Conservation (phyloP, 2,329 filamentous ascomycete genomes). For the Colletotrichum ledebouriae region DNA sequence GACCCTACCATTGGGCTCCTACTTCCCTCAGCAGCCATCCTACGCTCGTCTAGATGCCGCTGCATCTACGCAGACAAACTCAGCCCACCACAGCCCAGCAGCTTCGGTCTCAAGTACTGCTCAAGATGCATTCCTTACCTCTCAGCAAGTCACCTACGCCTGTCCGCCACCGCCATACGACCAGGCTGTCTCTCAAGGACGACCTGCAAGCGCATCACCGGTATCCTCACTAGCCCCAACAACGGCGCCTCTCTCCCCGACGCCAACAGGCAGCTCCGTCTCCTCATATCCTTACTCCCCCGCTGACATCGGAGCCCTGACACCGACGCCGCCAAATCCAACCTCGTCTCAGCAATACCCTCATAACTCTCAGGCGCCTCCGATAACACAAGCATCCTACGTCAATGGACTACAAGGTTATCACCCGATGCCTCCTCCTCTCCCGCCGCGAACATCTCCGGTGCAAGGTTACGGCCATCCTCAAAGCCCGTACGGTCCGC, state of each 20-base stretch:
- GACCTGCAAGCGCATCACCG: conserved; percentile 7
- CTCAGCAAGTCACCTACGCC: conserved; percentile 23
- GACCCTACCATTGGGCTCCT: conserved; percentile 28
- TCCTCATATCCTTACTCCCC: conserved; percentile 32
- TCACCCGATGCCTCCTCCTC: conserved; percentile 11
- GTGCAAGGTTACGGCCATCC: neutral
- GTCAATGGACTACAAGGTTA: conserved; percentile 24
- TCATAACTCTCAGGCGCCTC: conserved; percentile 12
- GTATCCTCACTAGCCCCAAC: conserved; percentile 10
- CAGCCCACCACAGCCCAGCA: conserved; percentile 25
- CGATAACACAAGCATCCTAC: conserved; percentile 27
- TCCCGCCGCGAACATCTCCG: conserved; percentile 22
- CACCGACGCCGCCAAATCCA: neutral
- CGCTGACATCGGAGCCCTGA: conserved; percentile 4
- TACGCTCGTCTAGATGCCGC: conserved; percentile 21
- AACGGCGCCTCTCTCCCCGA: conserved; percentile 18
- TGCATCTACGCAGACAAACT: neutral
- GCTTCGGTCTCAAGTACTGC: conserved; percentile 17
- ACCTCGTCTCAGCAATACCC: conserved; percentile 3
- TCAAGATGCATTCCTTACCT: conserved; percentile 1
- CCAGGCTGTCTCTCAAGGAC: conserved; percentile 6
- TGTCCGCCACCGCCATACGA: conserved; percentile 35
- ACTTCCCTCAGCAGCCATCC: conserved; percentile 36
- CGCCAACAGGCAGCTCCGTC: conserved; percentile 6
- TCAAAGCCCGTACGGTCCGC: conserved; percentile 19